A percentile compares a stretch with the other conserved stretches of the same genome.
Evolutionary conservation across 352 stramenopile genomes (phyloP).

Genomic region (Phytopythium vexans): DNA sequence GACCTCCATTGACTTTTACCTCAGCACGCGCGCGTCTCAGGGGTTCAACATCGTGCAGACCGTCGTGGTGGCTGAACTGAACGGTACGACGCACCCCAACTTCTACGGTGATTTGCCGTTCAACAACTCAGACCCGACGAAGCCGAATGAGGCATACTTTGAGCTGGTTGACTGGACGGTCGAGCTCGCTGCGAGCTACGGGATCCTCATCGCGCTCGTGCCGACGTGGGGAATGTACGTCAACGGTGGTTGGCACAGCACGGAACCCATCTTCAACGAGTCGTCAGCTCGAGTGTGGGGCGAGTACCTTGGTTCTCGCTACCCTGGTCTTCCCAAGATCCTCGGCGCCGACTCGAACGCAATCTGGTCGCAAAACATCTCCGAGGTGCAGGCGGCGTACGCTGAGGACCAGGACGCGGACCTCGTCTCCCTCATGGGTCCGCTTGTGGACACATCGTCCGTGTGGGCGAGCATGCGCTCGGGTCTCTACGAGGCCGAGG

Average conservation of each 20-base stretch:
- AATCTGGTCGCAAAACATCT: conserved; percentile 13
- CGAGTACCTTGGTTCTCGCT: conserved; percentile 9
- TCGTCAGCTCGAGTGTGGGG: conserved; percentile 10
- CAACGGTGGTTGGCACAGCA: conserved; percentile 9
- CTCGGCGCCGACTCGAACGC: conserved; percentile 13
- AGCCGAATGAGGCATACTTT: too few relatives aligned
- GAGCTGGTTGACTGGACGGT: conserved; percentile 21
- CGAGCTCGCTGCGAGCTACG: conserved; percentile 18
- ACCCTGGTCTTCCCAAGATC: conserved; percentile 14
- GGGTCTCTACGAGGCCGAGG: conserved; percentile 9
- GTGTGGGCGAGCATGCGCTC: conserved; percentile 13
- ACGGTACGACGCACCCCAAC: too few relatives aligned
- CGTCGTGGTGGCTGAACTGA: too few relatives aligned
- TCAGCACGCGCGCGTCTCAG: too few relatives aligned
- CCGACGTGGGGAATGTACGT: conserved; percentile 11
- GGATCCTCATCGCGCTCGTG: conserved; percentile 15
- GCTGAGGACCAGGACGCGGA: conserved; percentile 11
- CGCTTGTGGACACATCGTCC: conserved; percentile 12
- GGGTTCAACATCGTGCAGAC: too few relatives aligned
- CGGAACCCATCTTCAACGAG: conserved; percentile 14
- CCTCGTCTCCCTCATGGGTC: conserved; percentile 3
- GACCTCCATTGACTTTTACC: too few relatives aligned
- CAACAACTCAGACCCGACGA: too few relatives aligned
- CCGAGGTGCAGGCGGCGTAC: conserved; percentile 6
- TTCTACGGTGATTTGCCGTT: too few relatives aligned